Percentiles rank a stretch among this genome's conserved stretches.
phyloP scores from a whole-genome alignment of 768 basidiomycete genomes.

The Lactarius hengduanensis region DNA sequence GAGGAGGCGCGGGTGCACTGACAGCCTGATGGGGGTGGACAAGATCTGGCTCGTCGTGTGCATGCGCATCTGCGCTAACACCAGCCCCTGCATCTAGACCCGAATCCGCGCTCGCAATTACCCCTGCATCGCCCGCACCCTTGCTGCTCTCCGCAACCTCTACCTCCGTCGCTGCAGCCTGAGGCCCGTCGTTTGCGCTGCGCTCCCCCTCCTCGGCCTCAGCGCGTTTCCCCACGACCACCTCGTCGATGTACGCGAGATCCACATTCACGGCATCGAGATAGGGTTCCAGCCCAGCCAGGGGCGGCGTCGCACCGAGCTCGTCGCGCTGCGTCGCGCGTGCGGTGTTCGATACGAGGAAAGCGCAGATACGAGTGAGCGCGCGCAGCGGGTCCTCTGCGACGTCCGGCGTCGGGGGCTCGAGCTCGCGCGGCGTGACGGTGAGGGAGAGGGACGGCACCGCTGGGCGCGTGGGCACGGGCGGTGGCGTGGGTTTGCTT shows the following conservation, averaged over 20 bases:
- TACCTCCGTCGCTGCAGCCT: background rate
- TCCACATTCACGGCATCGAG: constrained; percentile 11
- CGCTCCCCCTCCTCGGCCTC: no score
- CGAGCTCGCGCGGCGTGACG: constrained; percentile 19
- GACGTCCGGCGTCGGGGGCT: constrained; percentile 18
- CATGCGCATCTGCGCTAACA: background rate
- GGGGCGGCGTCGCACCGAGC: constrained; percentile 13
- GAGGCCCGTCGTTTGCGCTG: background rate
- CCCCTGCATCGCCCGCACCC: background rate
- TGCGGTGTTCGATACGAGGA: constrained; percentile 12
- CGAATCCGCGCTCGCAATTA: background rate
- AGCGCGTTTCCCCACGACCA: background rate
- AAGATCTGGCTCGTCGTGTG: constrained; percentile 16
- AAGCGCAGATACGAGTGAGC: constrained; percentile 15
- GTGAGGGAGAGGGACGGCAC: constrained; percentile 16
- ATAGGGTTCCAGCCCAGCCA: constrained; percentile 17
- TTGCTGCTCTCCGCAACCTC: background rate
- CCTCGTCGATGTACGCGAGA: constrained; percentile 13
- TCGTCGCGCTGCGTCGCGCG: constrained; percentile 11
- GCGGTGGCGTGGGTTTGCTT: background rate
- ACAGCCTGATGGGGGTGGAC: background rate
- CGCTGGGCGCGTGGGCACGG: background rate
- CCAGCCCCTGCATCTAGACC: background rate
- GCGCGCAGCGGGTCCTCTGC: constrained; percentile 20
- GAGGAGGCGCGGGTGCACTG: background rate